Conservation (phyloP, 306 rosid genomes). For the Canavalia ensiformis region DNA sequence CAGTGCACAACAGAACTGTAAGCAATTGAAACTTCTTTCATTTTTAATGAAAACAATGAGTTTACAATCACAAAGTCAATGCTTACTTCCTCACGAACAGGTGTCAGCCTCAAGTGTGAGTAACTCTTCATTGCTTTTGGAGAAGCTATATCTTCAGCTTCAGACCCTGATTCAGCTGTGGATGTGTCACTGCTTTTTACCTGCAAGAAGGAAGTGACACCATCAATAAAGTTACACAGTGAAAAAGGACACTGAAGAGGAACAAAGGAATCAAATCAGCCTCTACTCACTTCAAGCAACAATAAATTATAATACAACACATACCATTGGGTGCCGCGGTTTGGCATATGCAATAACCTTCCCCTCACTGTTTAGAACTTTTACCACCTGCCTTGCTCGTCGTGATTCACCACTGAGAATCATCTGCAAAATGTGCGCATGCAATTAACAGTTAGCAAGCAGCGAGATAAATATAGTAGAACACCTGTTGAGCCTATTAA, state of each 20-base stretch:
- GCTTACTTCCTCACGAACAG: slow-evolving; percentile 97
- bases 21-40: slow-evolving; percentile 35
- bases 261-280: slow-evolving; percentile 15
- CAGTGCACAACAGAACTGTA: slow-evolving; percentile 9
- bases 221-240: background rate
- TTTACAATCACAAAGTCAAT: slow-evolving; percentile 49
- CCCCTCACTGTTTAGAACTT: slow-evolving; percentile 88
- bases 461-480: slow-evolving; percentile 27
- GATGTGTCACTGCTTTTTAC: slow-evolving; percentile 95
- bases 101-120: slow-evolving; percentile 93
- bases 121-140: slow-evolving; percentile 81
- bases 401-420: slow-evolving; percentile 81
- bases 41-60: slow-evolving; percentile 1
- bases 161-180: slow-evolving; percentile 98
- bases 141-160: slow-evolving; percentile 92
- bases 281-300: slow-evolving; percentile 28
- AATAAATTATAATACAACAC: slow-evolving; percentile 11
- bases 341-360: slow-evolving; percentile 90
- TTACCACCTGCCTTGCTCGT: slow-evolving; percentile 89
- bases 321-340: slow-evolving; percentile 83
- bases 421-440: slow-evolving; percentile 66
- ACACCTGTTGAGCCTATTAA: slow-evolving; percentile 23
- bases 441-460: slow-evolving; percentile 48
- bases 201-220: slow-evolving; percentile 55
- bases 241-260: slow-evolving; percentile 5